These are phyloP conservation scores for Fusarium algeriense DNA, from an alignment of 2,329 filamentous ascomycete genomes.

Conservation along the genomic window DNA sequence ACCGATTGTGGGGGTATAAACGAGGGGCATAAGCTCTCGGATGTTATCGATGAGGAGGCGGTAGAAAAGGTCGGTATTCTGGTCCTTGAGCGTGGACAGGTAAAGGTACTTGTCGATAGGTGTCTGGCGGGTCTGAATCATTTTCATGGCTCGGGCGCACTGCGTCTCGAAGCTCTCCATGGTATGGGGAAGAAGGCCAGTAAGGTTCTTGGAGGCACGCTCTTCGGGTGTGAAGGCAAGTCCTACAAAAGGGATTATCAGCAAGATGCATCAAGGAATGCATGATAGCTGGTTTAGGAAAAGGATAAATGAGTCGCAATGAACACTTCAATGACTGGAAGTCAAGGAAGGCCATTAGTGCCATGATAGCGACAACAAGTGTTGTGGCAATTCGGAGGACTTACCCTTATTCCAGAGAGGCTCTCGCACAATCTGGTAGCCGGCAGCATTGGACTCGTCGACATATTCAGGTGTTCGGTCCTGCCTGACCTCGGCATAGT, in stretches of 20 bases:
- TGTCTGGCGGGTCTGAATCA: slow-evolving; percentile 77
- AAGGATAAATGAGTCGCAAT: background rate
- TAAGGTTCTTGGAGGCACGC: slow-evolving; percentile 73
- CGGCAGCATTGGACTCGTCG: slow-evolving; percentile 63
- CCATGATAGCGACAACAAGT: slow-evolving; percentile 30
- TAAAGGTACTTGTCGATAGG: slow-evolving; percentile 87
- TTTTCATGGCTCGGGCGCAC: slow-evolving; percentile 76
- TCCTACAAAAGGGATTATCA: slow-evolving; percentile 56
- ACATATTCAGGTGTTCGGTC: slow-evolving; percentile 66
- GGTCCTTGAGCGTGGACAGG: slow-evolving; percentile 78
- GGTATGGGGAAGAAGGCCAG: slow-evolving; percentile 73
- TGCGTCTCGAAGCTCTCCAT: slow-evolving; percentile 72
- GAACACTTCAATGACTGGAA: background rate
- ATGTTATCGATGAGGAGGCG: slow-evolving; percentile 82
- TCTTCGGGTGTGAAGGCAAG: slow-evolving; percentile 74
- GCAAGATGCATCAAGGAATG: slow-evolving; percentile 2
- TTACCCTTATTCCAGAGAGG: slow-evolving; percentile 76
- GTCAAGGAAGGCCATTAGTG: slow-evolving; percentile 7
- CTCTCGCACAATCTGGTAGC: slow-evolving; percentile 72
- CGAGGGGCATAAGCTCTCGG: slow-evolving; percentile 82
- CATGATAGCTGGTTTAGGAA: background rate
- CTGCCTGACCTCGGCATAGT: slow-evolving; percentile 69
- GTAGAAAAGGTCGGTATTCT: slow-evolving; percentile 86
- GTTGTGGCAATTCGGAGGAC: slow-evolving; percentile 38
- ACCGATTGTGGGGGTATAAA: slow-evolving; percentile 92